Evolutionary conservation across 2,329 filamentous ascomycete species (phyloP), one percentile per base, ranked within the genome.

Genomic region (Penicillium sp.): DNA sequence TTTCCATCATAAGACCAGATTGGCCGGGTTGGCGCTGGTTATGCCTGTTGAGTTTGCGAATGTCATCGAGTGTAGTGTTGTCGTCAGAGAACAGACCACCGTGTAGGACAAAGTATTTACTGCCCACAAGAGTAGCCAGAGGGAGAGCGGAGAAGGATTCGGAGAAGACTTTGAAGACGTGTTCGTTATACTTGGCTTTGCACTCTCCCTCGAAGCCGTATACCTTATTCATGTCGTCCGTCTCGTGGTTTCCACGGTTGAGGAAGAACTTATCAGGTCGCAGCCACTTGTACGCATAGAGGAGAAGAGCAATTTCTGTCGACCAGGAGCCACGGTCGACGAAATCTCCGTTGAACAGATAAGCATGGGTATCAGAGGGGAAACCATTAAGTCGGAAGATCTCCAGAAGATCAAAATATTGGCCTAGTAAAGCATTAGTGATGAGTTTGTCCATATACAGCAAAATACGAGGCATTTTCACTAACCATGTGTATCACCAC

Each of bases 151-250:
- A 97, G 81, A 99, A 99, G 60, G 91, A 95, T 73, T 99, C 94
- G 0, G 93, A 97, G 79, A 99, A 99, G 46, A 97, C 81, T 77
- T 96, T 97, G 83, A 97, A 99, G 28, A 91, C 84, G 47, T 90
- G 87, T 75, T 96, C 94, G 71, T 90, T 97, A 76, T 99, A 99
- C 77, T 99, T 99, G 65, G 91, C 90, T 74, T 93, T 94, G 80
- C 94, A 97, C 73, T 99, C 94, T 69, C 94, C 94, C 74, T 99
- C 94, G 67, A 99, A 99, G 18, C 94, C 94, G 71, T 99, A 99
- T 54, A 94, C 92, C 63, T 91, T 86, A 80, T 99, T 99, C 94
- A 99, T 99, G 74, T 97, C 93, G 71, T 97, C 93, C 49, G 94
- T 97, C 78, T 99, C 94, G 76, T 99, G 94, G 76, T 99, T 99